Percentiles rank a stretch among this genome's conserved stretches.
Conservation (phyloP, 805 yeast genomes). For the Saccharomycopsis sp. region DNA sequence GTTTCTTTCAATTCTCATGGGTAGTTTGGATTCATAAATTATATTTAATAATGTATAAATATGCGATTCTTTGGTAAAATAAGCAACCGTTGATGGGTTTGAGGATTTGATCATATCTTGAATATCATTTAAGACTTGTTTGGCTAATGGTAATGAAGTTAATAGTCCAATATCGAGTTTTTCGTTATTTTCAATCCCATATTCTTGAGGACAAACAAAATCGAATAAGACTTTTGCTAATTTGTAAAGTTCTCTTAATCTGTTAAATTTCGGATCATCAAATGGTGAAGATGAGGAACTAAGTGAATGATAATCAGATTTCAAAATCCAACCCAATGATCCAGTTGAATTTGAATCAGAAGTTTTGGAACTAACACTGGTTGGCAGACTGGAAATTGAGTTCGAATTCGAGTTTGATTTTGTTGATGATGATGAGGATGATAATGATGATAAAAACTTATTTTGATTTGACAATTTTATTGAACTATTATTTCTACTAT, state of each 20-base stretch:
- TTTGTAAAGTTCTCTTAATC: slow-evolving; percentile 79
- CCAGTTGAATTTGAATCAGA: slow-evolving; percentile 32
- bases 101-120: slow-evolving; percentile 69
- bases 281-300: slow-evolving; percentile 37
- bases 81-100: slow-evolving; percentile 75
- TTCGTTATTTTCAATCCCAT: slow-evolving; percentile 92
- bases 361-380: not conserved
- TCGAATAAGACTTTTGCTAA: slow-evolving; percentile 90
- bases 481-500: slow-evolving; percentile 1
- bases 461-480: slow-evolving; percentile 3
- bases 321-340: slow-evolving; percentile 64
- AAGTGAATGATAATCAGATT: slow-evolving; percentile 25
- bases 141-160: slow-evolving; percentile 89
- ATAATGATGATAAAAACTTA: not conserved
- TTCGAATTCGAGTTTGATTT: too few species aligned
- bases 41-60: slow-evolving; percentile 89
- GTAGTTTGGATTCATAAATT: slow-evolving; percentile 82
- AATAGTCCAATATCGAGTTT: slow-evolving; percentile 91
- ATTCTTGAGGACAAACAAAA: slow-evolving; percentile 97
- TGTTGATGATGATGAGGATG: not conserved
- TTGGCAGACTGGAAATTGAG: not conserved
- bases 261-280: slow-evolving; percentile 69
- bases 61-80: slow-evolving; percentile 95
- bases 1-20: slow-evolving; percentile 91
- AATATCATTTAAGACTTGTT: slow-evolving; percentile 73